Base-by-base conservation (phyloP, 2,329 filamentous ascomycete species). In the Sporothrix luriei region DNA sequence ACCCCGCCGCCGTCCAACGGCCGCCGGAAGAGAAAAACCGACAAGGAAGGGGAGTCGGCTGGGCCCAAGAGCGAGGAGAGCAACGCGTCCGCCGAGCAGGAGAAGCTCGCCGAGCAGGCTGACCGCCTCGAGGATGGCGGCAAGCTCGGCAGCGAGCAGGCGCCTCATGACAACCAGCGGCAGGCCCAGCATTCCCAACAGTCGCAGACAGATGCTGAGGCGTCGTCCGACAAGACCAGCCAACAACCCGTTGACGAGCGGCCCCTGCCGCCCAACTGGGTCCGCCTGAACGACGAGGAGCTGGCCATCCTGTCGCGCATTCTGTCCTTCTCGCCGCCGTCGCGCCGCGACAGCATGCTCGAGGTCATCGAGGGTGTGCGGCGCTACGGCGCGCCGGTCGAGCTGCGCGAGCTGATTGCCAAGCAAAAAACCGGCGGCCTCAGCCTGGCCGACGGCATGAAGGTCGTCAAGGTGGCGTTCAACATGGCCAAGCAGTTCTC, bases 351-450 rank as follows among this genome's bases (percentile, higher is more conserved):
- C 66, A 80, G 84, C 26, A 78, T 93, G 70, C 83, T 88, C 70
- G 83, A 86, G 62, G 83, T 88, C 10, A 79, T 91, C n/a, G 80
- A 85, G 71, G 81, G 84, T 38, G 84, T 94, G 71, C 87, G 89
- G 79, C 83, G 84, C 71, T 84, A 88, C 54, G 93, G 93, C 11
- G 86, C 93, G 19, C 91, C 92, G 0, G 75, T 80, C 26, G 91
- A 93, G 76, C 80, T 93, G 21, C 84, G 86, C 68, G 84, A 90
- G 51, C 75, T 88, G 71, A 78, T 87, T 54, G 76, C 79, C 49
- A 84, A 85, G 73, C 84, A 90, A 67, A 85, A 90, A 78, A 83
- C 87, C 66, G 83, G 84, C 73, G 80, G 74, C 0, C 71, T 77
- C 40, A 74, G 74, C 74, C 76, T 82, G 82, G 75, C 80, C 77